These are phyloP conservation scores for Cladorrhinum samala DNA, from an alignment of 495 filamentous ascomycete species.

Conservation along the genomic window DNA sequence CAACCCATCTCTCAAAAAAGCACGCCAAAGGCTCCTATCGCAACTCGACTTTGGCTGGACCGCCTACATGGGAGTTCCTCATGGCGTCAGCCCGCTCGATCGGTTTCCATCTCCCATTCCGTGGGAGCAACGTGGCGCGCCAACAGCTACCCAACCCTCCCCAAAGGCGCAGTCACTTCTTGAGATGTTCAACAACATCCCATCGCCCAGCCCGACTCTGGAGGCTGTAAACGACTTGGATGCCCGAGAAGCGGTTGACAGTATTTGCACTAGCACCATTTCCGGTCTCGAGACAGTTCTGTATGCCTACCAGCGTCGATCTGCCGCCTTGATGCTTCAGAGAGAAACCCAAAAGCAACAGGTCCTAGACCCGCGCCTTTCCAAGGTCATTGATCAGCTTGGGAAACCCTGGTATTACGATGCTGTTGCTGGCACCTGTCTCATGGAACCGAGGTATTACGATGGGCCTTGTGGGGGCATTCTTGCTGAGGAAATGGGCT, in stretches of 20 bases:
- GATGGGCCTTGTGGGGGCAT: conserved; percentile 75
- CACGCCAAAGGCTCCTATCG: conserved; percentile 47
- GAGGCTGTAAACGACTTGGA: conserved; percentile 49
- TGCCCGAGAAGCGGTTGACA: conserved; percentile 53
- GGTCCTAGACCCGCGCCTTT: conserved; percentile 69
- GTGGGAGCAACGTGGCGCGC: neutral
- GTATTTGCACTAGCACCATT: conserved; percentile 51
- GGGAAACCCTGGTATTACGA: conserved; percentile 68
- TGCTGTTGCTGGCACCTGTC: conserved; percentile 51
- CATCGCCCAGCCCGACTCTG: conserved; percentile 59
- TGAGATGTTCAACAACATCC: conserved; percentile 79
- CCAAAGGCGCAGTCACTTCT: conserved; percentile 50
- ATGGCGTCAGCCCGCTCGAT: too few relatives aligned
- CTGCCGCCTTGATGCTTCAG: conserved; percentile 80
- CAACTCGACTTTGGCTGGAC: conserved; percentile 49
- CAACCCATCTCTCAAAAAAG: conserved; percentile 35
- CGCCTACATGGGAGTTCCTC: conserved; percentile 50
- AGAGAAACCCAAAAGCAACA: conserved; percentile 61
- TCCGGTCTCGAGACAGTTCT: conserved; percentile 60
- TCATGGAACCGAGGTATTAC: conserved; percentile 61
- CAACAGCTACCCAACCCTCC: neutral
- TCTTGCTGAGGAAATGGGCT: conserved; percentile 62
- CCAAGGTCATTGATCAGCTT: conserved; percentile 48
- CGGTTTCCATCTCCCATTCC: neutral
- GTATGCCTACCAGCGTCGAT: conserved; percentile 74